Evolutionary conservation across 768 basidiomycete species (phyloP), one percentile per base, ranked within the genome.

Genomic region (Phaeolepiota aurea): DNA sequence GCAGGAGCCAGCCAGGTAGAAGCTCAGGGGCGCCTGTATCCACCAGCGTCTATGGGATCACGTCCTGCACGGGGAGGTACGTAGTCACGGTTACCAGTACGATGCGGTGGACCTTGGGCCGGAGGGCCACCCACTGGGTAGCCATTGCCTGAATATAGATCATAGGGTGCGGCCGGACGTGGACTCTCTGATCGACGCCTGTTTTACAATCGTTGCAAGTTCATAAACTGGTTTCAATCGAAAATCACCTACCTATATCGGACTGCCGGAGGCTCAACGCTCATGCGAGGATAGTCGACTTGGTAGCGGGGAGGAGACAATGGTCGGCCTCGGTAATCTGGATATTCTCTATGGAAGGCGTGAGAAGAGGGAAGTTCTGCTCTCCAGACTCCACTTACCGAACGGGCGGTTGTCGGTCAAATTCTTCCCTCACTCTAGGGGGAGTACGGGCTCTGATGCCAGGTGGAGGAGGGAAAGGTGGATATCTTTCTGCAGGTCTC

Each of bases 161-260:
- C 78, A 58, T 80, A 82, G 5, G 57, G 38, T 38, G 64, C 58
- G 52, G 61, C 57, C 44, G 75, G 63, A 32, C 76, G 67, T 42
- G 80, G 82, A 50, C 85, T 87, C 51, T 77, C 71, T 22, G 86
- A 88, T 39, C 85, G 80, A 49, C 85, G 80, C 43, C 82, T 83
- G 44, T 21, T 16, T n/a, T 39, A 44, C 40, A 3, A 44, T 30
- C 19, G 13, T 37, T 32, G 33, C 37, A 33, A 19, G 33, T n/a
- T n/a, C n/a, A 16, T 28, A 32, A 38, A 15, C 12, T 34, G 30
- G 5, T 18, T 30, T 30, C 13, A 40, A 39, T 44, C 37, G 19
- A 4, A 38, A 12, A 31, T 44, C 25, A 36, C 48, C 36, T 32
- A 73, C 69, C 72, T 64, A 45, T 66, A 69, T 66, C 79, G 69